These are phyloP conservation scores for Ascochyta lentis DNA, from an alignment of 2,329 filamentous ascomycete species.

Conservation along the genomic window DNA sequence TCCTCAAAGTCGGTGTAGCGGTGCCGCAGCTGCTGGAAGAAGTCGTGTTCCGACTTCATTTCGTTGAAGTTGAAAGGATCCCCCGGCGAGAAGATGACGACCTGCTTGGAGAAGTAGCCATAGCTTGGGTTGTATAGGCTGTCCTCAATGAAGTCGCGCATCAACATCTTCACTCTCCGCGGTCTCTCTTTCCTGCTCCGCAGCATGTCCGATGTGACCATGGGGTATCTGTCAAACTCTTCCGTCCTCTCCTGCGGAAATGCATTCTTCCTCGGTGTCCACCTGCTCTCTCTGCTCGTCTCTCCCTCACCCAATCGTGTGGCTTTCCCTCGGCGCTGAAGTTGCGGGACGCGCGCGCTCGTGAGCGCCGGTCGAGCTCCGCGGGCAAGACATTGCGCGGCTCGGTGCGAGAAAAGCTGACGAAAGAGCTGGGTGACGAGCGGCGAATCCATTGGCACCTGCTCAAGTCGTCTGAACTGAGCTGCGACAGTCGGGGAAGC, in stretches of 20 bases:
- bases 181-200: slow-evolving; percentile 77
- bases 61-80: slow-evolving; percentile 87
- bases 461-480: slow-evolving; percentile 14
- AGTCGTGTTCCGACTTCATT: slow-evolving; percentile 84
- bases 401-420: slow-evolving; percentile 80
- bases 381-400: slow-evolving; percentile 61
- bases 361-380: slow-evolving; percentile 48
- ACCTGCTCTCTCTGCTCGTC: slow-evolving; percentile 69
- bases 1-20: slow-evolving; percentile 94
- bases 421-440: slow-evolving; percentile 79
- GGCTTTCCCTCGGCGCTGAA: slow-evolving; percentile 41
- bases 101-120: slow-evolving; percentile 95
- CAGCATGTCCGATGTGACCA: slow-evolving; percentile 83
- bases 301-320: slow-evolving; percentile 39
- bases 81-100: slow-evolving; percentile 92
- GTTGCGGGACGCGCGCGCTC: slow-evolving; percentile 42
- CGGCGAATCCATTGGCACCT: slow-evolving; percentile 76
- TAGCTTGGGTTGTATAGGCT: slow-evolving; percentile 94
- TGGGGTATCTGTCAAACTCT: slow-evolving; percentile 82
- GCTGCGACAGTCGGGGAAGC: slow-evolving; percentile 23
- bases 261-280: slow-evolving; percentile 83
- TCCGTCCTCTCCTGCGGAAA: slow-evolving; percentile 78
- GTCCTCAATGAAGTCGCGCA: slow-evolving; percentile 97
- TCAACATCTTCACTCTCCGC: slow-evolving; percentile 91
- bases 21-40: slow-evolving; percentile 76